Base-by-base conservation (phyloP, 1,139 yeast genomes). In the Geotrichum australiense region DNA sequence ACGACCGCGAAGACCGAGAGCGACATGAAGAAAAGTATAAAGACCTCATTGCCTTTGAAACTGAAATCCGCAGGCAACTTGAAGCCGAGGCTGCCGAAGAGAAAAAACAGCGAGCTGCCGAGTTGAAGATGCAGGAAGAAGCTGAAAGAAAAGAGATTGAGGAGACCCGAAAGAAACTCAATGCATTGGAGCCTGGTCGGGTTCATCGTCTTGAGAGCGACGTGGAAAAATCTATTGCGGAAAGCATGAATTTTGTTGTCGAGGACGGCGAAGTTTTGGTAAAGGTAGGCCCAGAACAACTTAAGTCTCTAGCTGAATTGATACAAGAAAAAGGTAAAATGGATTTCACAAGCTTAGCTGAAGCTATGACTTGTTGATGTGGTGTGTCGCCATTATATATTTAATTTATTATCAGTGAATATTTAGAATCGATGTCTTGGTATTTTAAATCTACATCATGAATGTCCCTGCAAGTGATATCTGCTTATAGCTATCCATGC, bases 1-100 rank as follows among this genome's bases (percentile, higher is more conserved):
- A 43, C 21, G 41, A 40, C 20, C 34, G 37, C 16, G 42, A 39
- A 8, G 50, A 47, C 5, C 41, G 46, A 20, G 47, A 48, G 18
- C 38, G 46, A 23, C 40, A 24, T 23, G 46, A 46, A 23, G 37
- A 30, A 14, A 30, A 36, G 23, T 37, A 42, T 28, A 47, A 44
- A 7, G 45, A 40, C 11, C 8, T 39, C 10, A 42, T 45, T n/a
- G 46, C 35, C 16, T 36, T 29, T 7, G 45, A 47, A 23, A 34
- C 38, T 15, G 42, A 39, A 14, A 40, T 21, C 19, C 43, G 49
- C 27, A 21, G 37, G 10, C 24, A 36, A 15, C 40, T 35, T 8
- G 45, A 46, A n/a, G 47, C 41, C 14, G 39, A 32, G 15, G 43
- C 41, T 2, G 47, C 36, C 5, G 36, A 33, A 11, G 43, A 46